Conservation (phyloP, 495 filamentous ascomycete genomes). For the Ramalina intermedia region DNA sequence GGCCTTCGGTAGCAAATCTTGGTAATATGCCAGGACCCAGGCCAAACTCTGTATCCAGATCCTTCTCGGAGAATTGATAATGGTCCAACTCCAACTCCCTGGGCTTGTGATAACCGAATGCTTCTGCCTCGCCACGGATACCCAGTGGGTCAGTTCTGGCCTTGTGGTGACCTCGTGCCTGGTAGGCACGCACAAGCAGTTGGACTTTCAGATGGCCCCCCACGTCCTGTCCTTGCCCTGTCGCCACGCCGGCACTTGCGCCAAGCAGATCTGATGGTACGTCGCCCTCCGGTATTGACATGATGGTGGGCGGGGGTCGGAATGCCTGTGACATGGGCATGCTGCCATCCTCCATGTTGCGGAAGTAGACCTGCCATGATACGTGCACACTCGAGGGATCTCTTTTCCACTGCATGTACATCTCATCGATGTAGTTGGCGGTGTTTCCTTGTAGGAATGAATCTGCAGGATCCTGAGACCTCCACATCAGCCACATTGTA, state of each 20-base stretch:
- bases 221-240: constrained; percentile 65
- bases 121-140: constrained; percentile 72
- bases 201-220: constrained; percentile 98
- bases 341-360: constrained; percentile 94
- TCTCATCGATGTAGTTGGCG: constrained; percentile 98
- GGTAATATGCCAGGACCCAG: constrained; percentile 93
- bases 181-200: constrained; percentile 88
- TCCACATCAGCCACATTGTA: too few relatives aligned
- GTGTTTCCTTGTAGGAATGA: constrained; percentile 89
- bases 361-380: constrained; percentile 99
- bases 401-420: constrained; percentile 95
- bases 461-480: constrained; percentile 63
- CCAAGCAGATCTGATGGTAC: constrained; percentile 62
- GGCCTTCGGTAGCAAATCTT: constrained; percentile 71
- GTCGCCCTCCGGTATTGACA: constrained; percentile 65
- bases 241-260: constrained; percentile 36
- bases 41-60: constrained; percentile 81
- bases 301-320: constrained; percentile 81
- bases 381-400: constrained; percentile 89
- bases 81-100: constrained; percentile 86
- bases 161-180: constrained; percentile 96
- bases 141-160: constrained; percentile 92
- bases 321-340: constrained; percentile 97
- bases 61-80: constrained; percentile 89
- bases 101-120: constrained; percentile 76